Evolutionary conservation across 2,329 filamentous ascomycete species (phyloP).

Genomic region (Ustilaginoidea virens): DNA sequence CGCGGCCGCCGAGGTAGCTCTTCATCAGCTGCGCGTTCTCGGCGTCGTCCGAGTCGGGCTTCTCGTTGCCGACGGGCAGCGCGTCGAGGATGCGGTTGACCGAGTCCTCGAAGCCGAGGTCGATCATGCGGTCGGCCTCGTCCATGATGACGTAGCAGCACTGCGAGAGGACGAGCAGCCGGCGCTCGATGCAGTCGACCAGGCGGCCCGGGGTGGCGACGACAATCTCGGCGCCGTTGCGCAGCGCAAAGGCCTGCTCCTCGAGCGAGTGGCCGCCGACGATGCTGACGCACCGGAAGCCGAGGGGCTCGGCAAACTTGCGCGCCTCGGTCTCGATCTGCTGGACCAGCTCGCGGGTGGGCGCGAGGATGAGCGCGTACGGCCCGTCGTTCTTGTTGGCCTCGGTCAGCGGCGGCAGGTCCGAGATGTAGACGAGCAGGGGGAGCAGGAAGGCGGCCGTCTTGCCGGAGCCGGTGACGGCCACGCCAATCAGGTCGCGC

Average conservation of each 20-base stretch:
- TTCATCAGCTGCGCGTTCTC: constrained; percentile 81
- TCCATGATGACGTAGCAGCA: constrained; percentile 99
- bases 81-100: constrained; percentile 96
- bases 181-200: constrained; percentile 89
- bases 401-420: constrained; percentile 72
- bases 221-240: constrained; percentile 91
- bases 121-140: constrained; percentile 98
- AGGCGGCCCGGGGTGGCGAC: constrained; percentile 97
- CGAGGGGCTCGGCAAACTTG: constrained; percentile 81
- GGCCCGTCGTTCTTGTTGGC: constrained; percentile 85
- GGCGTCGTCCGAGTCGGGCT: constrained; percentile 84
- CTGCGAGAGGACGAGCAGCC: constrained; percentile 81
- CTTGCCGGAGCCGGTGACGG: constrained; percentile 96
- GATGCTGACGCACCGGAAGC: constrained; percentile 90
- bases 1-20: constrained; percentile 55
- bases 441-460: constrained; percentile 90
- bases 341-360: constrained; percentile 91
- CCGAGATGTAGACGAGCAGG: constrained; percentile 84
- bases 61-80: constrained; percentile 82
- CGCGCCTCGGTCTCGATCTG: constrained; percentile 90
- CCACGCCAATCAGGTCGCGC: constrained; percentile 93
- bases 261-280: constrained; percentile 95
- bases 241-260: constrained; percentile 78
- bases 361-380: constrained; percentile 92
- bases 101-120: constrained; percentile 92